These are phyloP conservation scores for Phoenix dactylifera DNA, from an alignment of 176 grass and related monocot species.

Conservation along the genomic window DNA sequence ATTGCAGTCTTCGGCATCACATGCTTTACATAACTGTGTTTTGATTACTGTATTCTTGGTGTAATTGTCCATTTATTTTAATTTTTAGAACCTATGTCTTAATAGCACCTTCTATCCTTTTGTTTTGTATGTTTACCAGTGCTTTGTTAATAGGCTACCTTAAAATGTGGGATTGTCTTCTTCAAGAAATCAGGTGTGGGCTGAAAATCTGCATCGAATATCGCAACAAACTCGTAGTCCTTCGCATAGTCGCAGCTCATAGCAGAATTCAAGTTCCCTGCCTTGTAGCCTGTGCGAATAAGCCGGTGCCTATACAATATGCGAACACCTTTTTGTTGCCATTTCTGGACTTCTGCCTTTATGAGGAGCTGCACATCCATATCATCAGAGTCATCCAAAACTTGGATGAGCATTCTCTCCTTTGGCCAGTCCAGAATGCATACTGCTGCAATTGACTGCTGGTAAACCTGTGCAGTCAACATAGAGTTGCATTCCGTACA, in stretches of 20 bases:
- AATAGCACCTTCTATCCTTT: too few relatives aligned
- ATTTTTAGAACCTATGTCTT: too few relatives aligned
- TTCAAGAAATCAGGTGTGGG: conserved; percentile 27
- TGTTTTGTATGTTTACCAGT: background rate
- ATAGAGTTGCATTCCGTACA: background rate
- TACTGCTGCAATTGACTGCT: conserved; percentile 27
- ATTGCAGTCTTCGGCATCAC: too few relatives aligned
- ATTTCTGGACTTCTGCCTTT: conserved; percentile 25
- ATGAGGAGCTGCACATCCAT: conserved; percentile 25
- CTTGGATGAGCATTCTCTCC: conserved; percentile 29
- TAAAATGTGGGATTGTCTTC: conserved; percentile 29
- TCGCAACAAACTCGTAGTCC: conserved; percentile 26
- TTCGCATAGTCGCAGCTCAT: conserved; percentile 29
- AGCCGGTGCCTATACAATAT: conserved; percentile 22
- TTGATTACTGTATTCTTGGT: too few relatives aligned
- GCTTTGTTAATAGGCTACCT: background rate
- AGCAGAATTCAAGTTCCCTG: conserved; percentile 27
- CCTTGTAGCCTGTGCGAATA: conserved; percentile 26
- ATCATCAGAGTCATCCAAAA: conserved; percentile 28
- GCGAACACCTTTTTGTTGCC: conserved; percentile 23
- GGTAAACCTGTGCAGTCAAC: conserved; percentile 16
- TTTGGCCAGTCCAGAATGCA: conserved; percentile 28
- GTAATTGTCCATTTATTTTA: too few relatives aligned
- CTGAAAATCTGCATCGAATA: conserved; percentile 31
- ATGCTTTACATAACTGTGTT: too few relatives aligned